Conservation (phyloP, 225 moss, liverwort and hornwort genomes). For the Anthoceros angustus region DNA sequence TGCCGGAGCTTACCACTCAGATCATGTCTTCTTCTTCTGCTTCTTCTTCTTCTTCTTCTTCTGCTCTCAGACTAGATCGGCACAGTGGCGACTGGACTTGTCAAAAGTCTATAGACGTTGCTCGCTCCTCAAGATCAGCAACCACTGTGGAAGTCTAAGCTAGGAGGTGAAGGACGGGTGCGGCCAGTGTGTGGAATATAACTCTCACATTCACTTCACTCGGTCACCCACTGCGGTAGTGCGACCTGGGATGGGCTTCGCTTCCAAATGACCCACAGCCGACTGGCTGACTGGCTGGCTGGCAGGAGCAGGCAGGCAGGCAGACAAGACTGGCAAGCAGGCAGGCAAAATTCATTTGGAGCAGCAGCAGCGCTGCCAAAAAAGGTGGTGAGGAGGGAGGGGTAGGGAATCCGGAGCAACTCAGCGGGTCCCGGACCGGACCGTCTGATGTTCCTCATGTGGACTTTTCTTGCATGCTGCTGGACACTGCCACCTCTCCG, state of each 20-base stretch:
- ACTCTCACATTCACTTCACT: no score
- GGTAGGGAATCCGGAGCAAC: not conserved
- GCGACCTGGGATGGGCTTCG: not conserved
- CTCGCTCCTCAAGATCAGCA: no score
- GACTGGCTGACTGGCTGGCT: not conserved
- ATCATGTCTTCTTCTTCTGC: no score
- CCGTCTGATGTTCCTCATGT: not conserved
- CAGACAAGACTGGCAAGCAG: not conserved
- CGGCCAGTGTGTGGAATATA: no score
- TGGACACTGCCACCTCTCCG: constrained; percentile 1
- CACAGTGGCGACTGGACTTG: no score
- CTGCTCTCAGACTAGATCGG: no score
- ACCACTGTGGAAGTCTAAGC: no score
- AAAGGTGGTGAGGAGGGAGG: not conserved
- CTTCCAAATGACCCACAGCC: not conserved
- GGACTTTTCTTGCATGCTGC: constrained; percentile 3
- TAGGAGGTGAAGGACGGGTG: no score
- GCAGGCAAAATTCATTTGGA: constrained; percentile 3
- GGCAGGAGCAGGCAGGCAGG: not conserved
- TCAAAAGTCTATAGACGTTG: no score
- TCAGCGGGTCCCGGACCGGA: not conserved
- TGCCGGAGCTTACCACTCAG: no score
- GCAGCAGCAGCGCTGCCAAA: not conserved
- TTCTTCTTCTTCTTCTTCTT: no score
- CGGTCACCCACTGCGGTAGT: not conserved